phyloP scores from a whole-genome alignment of 1,284 basidiomycete genomes.

The Irpex sp. region DNA sequence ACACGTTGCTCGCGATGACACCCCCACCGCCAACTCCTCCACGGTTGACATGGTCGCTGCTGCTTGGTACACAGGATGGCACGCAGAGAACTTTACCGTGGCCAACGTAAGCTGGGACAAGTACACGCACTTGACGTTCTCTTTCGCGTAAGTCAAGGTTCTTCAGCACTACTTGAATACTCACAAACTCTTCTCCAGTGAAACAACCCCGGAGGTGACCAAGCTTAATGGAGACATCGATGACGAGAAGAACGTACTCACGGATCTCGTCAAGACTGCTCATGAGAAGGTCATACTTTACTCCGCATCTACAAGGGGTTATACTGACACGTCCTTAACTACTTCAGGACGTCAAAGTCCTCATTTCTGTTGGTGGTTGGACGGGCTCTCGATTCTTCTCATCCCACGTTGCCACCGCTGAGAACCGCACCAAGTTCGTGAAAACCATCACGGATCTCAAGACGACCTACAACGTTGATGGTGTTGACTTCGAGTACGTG shows the following conservation, averaged over 20 bases:
- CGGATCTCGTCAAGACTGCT: constrained; percentile 26
- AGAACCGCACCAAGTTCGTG: constrained; percentile 65
- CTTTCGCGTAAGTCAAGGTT: constrained; percentile 52
- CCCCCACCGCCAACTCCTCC: constrained; percentile 13
- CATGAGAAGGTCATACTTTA: constrained; percentile 21
- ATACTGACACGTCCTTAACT: not conserved
- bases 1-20: constrained; percentile 3
- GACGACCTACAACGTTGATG: constrained; percentile 63
- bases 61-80: constrained; percentile 68
- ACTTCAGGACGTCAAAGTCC: constrained; percentile 57
- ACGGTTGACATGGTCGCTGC: constrained; percentile 38
- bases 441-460: constrained; percentile 60
- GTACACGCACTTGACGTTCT: constrained; percentile 63
- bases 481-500: constrained; percentile 75
- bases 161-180: not conserved
- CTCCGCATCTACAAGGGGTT: not conserved
- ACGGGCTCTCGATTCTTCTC: constrained; percentile 73
- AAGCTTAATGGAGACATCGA: constrained; percentile 19
- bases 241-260: constrained; percentile 20
- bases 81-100: constrained; percentile 40
- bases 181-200: constrained; percentile 11
- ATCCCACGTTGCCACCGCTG: constrained; percentile 51
- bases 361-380: constrained; percentile 84
- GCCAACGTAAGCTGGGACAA: constrained; percentile 52
- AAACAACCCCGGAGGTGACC: constrained; percentile 20